Evolutionary conservation across 257 asterid genomes (phyloP).

Genomic region (Plantago major): DNA sequence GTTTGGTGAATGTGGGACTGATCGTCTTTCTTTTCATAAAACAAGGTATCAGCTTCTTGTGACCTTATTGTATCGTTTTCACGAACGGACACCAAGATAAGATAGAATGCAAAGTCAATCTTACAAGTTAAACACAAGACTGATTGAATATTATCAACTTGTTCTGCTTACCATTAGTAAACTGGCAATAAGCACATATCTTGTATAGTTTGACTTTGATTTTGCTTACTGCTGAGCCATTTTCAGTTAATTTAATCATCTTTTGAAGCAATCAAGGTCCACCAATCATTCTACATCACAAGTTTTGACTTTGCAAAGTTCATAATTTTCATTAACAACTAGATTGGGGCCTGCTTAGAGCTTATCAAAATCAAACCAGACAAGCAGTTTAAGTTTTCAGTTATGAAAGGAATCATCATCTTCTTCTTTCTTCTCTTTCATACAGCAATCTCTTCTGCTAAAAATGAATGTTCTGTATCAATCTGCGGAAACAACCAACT

Average conservation of each 20-base stretch:
- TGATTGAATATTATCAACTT: no score
- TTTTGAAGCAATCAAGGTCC: conserved; percentile 15
- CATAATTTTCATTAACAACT: conserved; percentile 1
- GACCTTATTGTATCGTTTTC: no score
- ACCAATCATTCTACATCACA: conserved; percentile 22
- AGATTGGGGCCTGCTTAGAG: not conserved
- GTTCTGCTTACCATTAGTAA: no score
- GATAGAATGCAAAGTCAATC: no score
- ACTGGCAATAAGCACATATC: no score
- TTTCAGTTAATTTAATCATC: not conserved
- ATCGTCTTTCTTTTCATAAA: no score
- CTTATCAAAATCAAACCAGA: not conserved
- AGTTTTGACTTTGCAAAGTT: conserved; percentile 24
- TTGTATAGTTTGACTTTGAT: conserved; percentile 1
- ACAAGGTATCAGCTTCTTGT: no score
- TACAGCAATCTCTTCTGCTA: conserved; percentile 22
- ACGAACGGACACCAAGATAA: no score
- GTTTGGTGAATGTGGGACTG: no score
- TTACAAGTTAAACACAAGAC: no score
- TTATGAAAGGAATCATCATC: conserved; percentile 36
- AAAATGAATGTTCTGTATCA: conserved; percentile 29
- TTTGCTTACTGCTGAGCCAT: conserved; percentile 14
- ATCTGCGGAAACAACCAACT: conserved; percentile 27
- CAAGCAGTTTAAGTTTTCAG: conserved; percentile 7
- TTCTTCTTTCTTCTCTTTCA: conserved; percentile 25